Base-by-base conservation (phyloP, 164 flowering plant genomes). In the Nymphaea thermarum region DNA sequence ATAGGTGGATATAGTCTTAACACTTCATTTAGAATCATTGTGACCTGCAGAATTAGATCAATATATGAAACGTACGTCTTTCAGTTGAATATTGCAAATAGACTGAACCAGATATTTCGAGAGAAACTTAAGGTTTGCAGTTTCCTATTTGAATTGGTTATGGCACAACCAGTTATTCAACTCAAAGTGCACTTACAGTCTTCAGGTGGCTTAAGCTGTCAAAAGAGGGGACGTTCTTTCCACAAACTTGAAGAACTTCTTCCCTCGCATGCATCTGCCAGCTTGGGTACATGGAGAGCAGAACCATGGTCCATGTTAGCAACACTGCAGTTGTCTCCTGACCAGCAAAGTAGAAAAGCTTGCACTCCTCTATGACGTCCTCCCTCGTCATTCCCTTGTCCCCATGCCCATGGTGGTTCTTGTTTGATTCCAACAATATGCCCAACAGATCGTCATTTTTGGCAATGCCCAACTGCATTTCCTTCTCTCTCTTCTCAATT, bases 191-290 rank as follows among this genome's bases (percentile, higher is more conserved):
- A 75, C 89, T 82, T 72, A 83, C 89, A 45, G 75, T 66, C 74
- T 83, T 85, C 0, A 87, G 83, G 62, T 67, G 82, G 69, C 63
- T 77, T 47, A 86, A 43, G 3, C 80, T 76, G 5, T 82, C 84
- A 43, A 64, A 74, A 14, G 75, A 67, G 0, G 84, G 86, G 18
- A 61, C 74, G 8, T 68, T 62, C 16, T 67, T 15, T 5, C 82
- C 84, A 70, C 82, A 83, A 1, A 76, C 79, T 66, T 71, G 76
- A 3, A 80, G 59, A 59, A 71, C 65, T 44, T 71, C 73, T 65
- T 71, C 68, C 65, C 73, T 65, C 43, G 73, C 73, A 7, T 14
- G 53, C 44, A 12, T 0, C 60, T 71, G 73, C 73, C 73, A 71
- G 8, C 17, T 60, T 41, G 68, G 55, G 45, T 71, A 63, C 73